Evolutionary conservation across 2,329 filamentous ascomycete species (phyloP), one percentile per base, ranked within the genome.

Genomic region (Trichophyton simii): DNA sequence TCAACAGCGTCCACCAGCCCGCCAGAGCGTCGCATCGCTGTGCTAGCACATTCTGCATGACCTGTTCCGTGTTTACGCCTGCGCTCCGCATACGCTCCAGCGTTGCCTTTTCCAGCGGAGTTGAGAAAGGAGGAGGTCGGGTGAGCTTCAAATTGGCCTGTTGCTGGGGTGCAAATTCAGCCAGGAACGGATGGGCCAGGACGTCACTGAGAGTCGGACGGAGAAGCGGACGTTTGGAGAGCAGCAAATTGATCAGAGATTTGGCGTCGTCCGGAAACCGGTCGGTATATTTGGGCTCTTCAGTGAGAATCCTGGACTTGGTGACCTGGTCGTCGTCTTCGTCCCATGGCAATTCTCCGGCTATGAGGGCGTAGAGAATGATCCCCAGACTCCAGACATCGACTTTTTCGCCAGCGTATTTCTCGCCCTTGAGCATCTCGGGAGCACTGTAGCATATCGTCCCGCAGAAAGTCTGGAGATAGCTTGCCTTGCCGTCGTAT

Each of bases 361-460:
- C 88, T 36, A 94, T 79, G 66, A 94, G 78, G 44, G 91, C 89
- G 73, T 90, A 94, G 50, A 94, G 81, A 70, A 96, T 96, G 65
- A 96, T 91, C 64, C 91, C 91, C 71, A 91, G 88, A 74, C 92
- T 97, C 94, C 94, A 99, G 3, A 99, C 91, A 70, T 99, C 94
- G 57, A 99, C 92, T 77, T 96, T 97, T 77, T 96, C 91, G 28
- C 91, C 92, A 0, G 91, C 94, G 72, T 99, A 99, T 74, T 95
- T 97, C 73, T 99, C 94, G 44, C 91, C 94, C 73, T 94, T 96
- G 46, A 99, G 81, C 94, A 99, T 99, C 75, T 99, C 94, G 1
- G 94, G 94, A 1, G 94, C 94, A 60, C 91, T 96, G 75, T 99
- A 99, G 77, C 92, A 97, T 65, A 99, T 87, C 0, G 94, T 99